Evolutionary conservation across 73 alveolate species (phyloP).

Genomic region (Paramecium caudatum): DNA sequence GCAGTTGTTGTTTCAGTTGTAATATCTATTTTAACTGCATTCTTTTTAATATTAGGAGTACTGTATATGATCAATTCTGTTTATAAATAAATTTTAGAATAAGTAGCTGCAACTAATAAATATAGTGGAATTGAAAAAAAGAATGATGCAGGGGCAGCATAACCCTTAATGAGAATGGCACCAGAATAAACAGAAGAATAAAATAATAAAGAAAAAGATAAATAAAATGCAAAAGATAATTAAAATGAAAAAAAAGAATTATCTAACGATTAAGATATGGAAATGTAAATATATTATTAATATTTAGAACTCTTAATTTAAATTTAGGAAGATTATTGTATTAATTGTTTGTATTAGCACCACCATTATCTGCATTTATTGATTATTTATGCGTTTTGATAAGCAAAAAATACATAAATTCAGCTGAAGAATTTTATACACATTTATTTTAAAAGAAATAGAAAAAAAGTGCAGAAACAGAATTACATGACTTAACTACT

Average conservation of each 20-base stretch:
- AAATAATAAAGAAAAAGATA: not conserved
- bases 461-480: slow-evolving; percentile 50
- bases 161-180: slow-evolving; percentile 47
- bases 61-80: slow-evolving; percentile 58
- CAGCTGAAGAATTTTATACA: slow-evolving; percentile 71
- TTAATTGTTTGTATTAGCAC: slow-evolving; percentile 67
- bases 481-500: slow-evolving; percentile 67
- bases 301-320: slow-evolving; percentile 13
- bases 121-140: slow-evolving; percentile 49
- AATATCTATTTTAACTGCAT: slow-evolving; percentile 37
- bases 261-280: slow-evolving; percentile 60
- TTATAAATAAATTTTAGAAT: slow-evolving; percentile 16
- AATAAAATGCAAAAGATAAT: not conserved
- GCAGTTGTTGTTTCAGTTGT: slow-evolving; percentile 30
- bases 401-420: slow-evolving; percentile 61
- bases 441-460: slow-evolving; percentile 69
- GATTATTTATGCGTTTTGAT: slow-evolving; percentile 69
- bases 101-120: slow-evolving; percentile 57
- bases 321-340: slow-evolving; percentile 39
- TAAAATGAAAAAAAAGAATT: not conserved
- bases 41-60: slow-evolving; percentile 22
- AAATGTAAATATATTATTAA: slow-evolving; percentile 38
- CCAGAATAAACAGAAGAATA: not conserved
- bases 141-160: slow-evolving; percentile 21
- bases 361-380: slow-evolving; percentile 75